These are phyloP conservation scores for Aspergillus avenaceus DNA, from an alignment of 495 filamentous ascomycete genomes.

Conservation along the genomic window DNA sequence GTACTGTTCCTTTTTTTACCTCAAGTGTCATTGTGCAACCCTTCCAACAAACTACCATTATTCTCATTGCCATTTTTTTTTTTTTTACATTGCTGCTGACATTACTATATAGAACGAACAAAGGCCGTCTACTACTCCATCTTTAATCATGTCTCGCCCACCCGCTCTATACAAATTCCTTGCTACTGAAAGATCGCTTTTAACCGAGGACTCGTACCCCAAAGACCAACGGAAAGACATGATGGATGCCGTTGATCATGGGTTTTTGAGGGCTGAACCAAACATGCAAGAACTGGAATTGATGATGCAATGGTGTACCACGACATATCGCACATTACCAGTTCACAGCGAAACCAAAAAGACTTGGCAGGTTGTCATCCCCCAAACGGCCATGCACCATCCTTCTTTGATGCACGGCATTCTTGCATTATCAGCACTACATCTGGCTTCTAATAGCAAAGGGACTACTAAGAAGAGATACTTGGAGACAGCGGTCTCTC, in stretches of 20 bases:
- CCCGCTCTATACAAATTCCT: conserved; percentile 15
- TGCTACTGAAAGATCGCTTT: conserved; percentile 8
- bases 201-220: conserved; percentile 5
- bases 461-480: conserved; percentile 15
- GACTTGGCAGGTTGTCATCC: conserved; percentile 45
- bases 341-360: conserved; percentile 24
- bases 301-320: conserved; percentile 45
- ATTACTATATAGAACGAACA: no score
- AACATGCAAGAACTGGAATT: conserved; percentile 38
- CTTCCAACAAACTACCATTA: no score
- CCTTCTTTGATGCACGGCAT: conserved; percentile 47
- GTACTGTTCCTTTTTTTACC: no score
- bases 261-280: conserved; percentile 4
- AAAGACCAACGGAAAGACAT: conserved; percentile 8
- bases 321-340: conserved; percentile 38
- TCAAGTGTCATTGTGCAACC: no score
- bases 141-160: conserved; percentile 15
- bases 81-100: no score
- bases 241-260: conserved; percentile 7
- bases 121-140: no score
- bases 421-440: conserved; percentile 45
- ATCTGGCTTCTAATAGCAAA: conserved; percentile 28
- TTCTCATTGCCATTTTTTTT: no score
- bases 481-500: conserved; percentile 29
- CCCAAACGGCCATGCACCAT: conserved; percentile 39